Percentiles rank a stretch among this genome's conserved stretches.
These are phyloP conservation scores for Neoascochyta sp. DNA, from an alignment of 2,329 filamentous ascomycete genomes.

Conservation along the genomic window DNA sequence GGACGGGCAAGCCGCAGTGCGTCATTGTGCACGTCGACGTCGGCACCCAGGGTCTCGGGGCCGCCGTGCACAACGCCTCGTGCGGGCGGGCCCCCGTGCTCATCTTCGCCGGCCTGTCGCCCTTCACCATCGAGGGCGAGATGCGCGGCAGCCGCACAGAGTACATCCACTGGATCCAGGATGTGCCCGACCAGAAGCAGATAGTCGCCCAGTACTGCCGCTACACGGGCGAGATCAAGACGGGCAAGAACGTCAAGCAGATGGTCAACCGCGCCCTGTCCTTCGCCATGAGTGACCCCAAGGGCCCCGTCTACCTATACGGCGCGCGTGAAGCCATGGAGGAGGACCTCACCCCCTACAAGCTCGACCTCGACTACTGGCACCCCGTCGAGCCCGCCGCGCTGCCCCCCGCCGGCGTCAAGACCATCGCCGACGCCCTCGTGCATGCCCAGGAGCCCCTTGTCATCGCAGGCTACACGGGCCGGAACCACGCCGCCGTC, in stretches of 20 bases:
- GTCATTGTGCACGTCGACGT: conserved; percentile 81
- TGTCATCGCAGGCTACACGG: conserved; percentile 67
- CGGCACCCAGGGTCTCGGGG: conserved; percentile 73
- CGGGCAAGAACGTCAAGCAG: conserved; percentile 81
- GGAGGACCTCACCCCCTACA: conserved; percentile 63
- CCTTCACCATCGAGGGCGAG: conserved; percentile 74
- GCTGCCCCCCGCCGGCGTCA: conserved; percentile 52
- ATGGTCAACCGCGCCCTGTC: conserved; percentile 81
- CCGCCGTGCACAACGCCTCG: conserved; percentile 75
- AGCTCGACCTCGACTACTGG: conserved; percentile 67
- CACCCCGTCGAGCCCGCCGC: conserved; percentile 65
- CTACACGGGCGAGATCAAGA: conserved; percentile 78
- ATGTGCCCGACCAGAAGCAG: conserved; percentile 75
- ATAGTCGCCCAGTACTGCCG: conserved; percentile 83
- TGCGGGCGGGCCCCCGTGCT: conserved; percentile 70
- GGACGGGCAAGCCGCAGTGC: conserved; percentile 69
- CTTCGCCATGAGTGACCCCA: conserved; percentile 72
- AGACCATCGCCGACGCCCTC: conserved; percentile 60
- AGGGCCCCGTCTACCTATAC: conserved; percentile 75
- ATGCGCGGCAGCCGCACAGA: conserved; percentile 68
- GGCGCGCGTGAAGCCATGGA: conserved; percentile 79
- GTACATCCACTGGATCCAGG: conserved; percentile 84
- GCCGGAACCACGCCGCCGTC: conserved; percentile 63
- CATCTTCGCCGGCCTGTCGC: conserved; percentile 74
- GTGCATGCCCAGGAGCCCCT: conserved; percentile 63